Evolutionary conservation across 2,329 filamentous ascomycete genomes (phyloP).

Genomic region (Pseudonectria buxi): DNA sequence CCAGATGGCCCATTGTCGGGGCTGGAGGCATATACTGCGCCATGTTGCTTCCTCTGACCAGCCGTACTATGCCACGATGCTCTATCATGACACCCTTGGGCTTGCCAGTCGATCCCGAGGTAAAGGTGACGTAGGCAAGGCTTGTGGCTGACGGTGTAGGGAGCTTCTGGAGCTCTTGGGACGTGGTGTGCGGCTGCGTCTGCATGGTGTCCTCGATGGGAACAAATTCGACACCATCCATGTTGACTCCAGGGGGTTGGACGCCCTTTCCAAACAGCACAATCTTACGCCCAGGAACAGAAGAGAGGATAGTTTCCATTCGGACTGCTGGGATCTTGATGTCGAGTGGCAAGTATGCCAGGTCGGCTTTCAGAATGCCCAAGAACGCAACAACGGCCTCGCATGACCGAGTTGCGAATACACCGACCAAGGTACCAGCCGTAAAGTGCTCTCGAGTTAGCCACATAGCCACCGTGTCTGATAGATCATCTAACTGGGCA

Average conservation of each 20-base stretch:
- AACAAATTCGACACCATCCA: conserved; percentile 6
- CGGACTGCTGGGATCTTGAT: conserved; percentile 10
- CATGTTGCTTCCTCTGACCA: neutral
- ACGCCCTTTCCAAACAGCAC: conserved; percentile 9
- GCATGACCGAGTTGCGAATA: conserved; percentile 13
- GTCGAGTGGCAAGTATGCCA: conserved; percentile 22
- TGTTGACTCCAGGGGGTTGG: conserved; percentile 1
- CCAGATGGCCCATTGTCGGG: conserved; percentile 1
- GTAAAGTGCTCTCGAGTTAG: conserved; percentile 3
- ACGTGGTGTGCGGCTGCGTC: neutral
- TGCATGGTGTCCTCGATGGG: conserved; percentile 4
- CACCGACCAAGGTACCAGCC: conserved; percentile 12
- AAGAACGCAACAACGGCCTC: conserved; percentile 16
- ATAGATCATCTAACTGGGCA: conserved; percentile 11
- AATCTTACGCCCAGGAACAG: conserved; percentile 5
- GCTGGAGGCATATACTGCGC: neutral
- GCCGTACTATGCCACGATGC: conserved; percentile 4
- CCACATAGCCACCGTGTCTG: conserved; percentile 12
- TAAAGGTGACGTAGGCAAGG: conserved; percentile 17
- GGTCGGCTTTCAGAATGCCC: conserved; percentile 19
- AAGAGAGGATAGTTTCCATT: conserved; percentile 12
- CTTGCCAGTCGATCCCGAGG: conserved; percentile 18
- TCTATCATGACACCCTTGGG: conserved; percentile 15
- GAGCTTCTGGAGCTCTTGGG: neutral
- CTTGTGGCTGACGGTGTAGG: conserved; percentile 1